Evolutionary conservation across 1,139 yeast species (phyloP).

Genomic region (Yamadazyma dendronema): DNA sequence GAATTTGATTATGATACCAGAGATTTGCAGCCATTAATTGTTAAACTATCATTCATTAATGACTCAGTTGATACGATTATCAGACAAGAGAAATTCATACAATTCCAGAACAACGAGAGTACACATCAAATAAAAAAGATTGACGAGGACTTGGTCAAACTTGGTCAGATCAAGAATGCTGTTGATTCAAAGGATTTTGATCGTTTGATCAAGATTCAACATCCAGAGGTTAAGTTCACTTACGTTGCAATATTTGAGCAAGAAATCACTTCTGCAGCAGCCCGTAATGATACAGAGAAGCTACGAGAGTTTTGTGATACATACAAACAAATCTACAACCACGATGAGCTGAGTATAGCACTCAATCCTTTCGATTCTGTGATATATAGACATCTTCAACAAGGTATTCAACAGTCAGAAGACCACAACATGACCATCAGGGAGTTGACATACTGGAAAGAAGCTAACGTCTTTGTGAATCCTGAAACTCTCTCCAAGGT

Average conservation of each 20-base stretch:
- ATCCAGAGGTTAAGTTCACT: conserved; percentile 10
- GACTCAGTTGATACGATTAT: conserved; percentile 17
- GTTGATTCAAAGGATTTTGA: conserved; percentile 3
- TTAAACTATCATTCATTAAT: conserved; percentile 16
- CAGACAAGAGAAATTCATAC: conserved; percentile 20
- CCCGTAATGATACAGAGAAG: conserved; percentile 3
- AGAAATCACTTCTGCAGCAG: conserved; percentile 3
- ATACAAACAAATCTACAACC: conserved; percentile 7
- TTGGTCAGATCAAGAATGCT: conserved; percentile 5
- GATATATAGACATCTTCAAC: conserved; percentile 10
- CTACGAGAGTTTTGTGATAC: conserved; percentile 3
- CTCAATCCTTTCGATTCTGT: conserved; percentile 17
- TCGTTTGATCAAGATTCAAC: conserved; percentile 5
- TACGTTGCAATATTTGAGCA: conserved; percentile 9
- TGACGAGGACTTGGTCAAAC: conserved; percentile 4
- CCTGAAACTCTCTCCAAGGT: conserved; percentile 6
- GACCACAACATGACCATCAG: conserved; percentile 8
- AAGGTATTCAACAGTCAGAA: conserved; percentile 3
- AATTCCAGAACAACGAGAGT: conserved; percentile 15
- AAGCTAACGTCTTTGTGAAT: conserved; percentile 5
- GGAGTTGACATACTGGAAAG: conserved; percentile 9
- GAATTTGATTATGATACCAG: conserved; percentile 10
- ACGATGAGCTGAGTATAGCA: conserved; percentile 7
- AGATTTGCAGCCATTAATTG: conserved; percentile 14
- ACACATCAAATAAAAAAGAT: not conserved